Evolutionary conservation across 768 basidiomycete genomes (phyloP).

Genomic region (Mycena chlorophos): DNA sequence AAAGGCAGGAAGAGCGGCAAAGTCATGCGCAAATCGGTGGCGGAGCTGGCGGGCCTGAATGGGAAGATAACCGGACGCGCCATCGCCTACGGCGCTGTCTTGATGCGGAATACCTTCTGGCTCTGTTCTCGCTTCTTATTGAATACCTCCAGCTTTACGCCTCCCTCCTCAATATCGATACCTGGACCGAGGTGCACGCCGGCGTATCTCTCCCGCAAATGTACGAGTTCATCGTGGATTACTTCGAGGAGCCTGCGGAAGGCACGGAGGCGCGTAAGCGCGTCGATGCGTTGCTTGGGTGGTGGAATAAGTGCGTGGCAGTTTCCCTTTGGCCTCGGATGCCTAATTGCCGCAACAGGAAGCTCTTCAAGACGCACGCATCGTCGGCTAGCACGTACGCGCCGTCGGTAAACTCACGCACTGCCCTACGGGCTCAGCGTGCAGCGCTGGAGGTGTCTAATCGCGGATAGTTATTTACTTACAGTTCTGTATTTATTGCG

Average conservation of each 20-base stretch:
- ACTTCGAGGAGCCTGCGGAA: conserved; percentile 5
- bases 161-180: background rate
- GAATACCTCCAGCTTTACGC: background rate
- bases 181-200: background rate
- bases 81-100: conserved; percentile 6
- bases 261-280: background rate
- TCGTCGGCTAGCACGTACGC: background rate
- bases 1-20: background rate
- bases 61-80: conserved; percentile 15
- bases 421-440: background rate
- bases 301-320: conserved; percentile 14
- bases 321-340: background rate
- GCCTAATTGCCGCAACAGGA: background rate
- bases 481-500: background rate
- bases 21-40: conserved; percentile 3
- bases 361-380: background rate
- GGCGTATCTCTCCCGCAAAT: conserved; percentile 3
- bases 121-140: background rate
- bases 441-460: background rate
- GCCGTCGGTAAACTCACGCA: background rate
- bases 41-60: conserved; percentile 9
- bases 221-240: conserved; percentile 16
- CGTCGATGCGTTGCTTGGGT: conserved; percentile 6
- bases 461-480: background rate
- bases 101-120: background rate